These are phyloP conservation scores for Wakefieldia striispora DNA, from an alignment of 768 basidiomycete species.

Conservation along the genomic window DNA sequence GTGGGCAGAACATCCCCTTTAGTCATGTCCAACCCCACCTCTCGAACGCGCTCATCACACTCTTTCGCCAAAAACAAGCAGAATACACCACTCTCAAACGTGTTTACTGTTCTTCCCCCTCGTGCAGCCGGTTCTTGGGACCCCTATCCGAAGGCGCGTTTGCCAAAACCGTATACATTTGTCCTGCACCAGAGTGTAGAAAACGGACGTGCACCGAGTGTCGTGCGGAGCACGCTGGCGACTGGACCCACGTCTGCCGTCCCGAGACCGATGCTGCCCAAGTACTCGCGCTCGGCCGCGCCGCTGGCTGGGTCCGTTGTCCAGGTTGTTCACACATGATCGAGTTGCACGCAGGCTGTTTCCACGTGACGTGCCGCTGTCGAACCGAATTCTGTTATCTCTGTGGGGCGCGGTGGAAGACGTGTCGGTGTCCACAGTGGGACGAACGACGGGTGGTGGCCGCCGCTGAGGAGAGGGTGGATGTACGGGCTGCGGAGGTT, in stretches of 20 bases:
- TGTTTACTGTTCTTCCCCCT: constrained; percentile 36
- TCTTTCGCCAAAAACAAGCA: constrained; percentile 24
- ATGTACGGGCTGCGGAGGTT: constrained; percentile 32
- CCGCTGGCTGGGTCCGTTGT: constrained; percentile 37
- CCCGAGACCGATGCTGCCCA: constrained; percentile 24
- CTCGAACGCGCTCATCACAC: constrained; percentile 10
- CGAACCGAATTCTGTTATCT: constrained; percentile 42
- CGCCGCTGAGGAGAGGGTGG: constrained; percentile 46
- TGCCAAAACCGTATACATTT: constrained; percentile 16
- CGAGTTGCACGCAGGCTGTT: constrained; percentile 37
- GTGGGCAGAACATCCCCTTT: constrained; percentile 31
- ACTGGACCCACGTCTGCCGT: constrained; percentile 24
- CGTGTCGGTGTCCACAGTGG: constrained; percentile 64
- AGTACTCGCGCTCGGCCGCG: constrained; percentile 25
- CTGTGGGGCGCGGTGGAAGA: constrained; percentile 60
- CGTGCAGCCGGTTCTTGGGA: constrained; percentile 39
- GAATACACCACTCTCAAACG: constrained; percentile 36
- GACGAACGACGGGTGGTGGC: constrained; percentile 45
- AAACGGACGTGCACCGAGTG: constrained; percentile 27
- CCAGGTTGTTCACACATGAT: constrained; percentile 40
- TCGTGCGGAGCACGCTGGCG: constrained; percentile 23
- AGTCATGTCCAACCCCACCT: constrained; percentile 25
- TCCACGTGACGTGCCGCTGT: constrained; percentile 42
- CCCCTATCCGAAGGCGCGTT: constrained; percentile 28
- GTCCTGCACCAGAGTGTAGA: constrained; percentile 18